Evolutionary conservation across 139 green algal species (phyloP).

Genomic region (Picochlorum sp.): DNA sequence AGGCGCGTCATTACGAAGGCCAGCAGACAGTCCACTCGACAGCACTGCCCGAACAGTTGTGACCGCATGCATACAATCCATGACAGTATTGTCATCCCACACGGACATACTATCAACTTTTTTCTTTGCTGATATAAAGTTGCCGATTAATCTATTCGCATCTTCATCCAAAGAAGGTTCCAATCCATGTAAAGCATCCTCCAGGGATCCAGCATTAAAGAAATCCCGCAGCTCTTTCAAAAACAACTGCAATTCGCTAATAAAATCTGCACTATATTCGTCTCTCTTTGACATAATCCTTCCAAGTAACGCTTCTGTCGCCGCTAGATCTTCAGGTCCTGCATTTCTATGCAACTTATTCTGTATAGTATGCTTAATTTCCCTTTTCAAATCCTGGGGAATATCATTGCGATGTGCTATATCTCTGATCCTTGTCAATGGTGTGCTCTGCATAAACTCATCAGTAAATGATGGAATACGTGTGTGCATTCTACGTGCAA

Average conservation of each 20-base stretch:
- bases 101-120: slow-evolving; percentile 33
- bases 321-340: slow-evolving; percentile 91
- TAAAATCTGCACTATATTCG: slow-evolving; percentile 72
- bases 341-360: slow-evolving; percentile 99
- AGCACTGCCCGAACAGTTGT: slow-evolving; percentile 59
- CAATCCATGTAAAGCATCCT: slow-evolving; percentile 44
- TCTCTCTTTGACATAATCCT: slow-evolving; percentile 42
- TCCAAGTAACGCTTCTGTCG: slow-evolving; percentile 83
- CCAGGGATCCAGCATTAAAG: slow-evolving; percentile 80
- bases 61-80: slow-evolving; percentile 49
- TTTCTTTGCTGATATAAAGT: slow-evolving; percentile 46
- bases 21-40: slow-evolving; percentile 36
- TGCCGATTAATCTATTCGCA: slow-evolving; percentile 28
- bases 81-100: slow-evolving; percentile 39
- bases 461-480: slow-evolving; percentile 84
- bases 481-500: slow-evolving; percentile 60
- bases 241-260: slow-evolving; percentile 86
- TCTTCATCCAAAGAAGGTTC: slow-evolving; percentile 45
- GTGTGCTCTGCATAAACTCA: slow-evolving; percentile 72
- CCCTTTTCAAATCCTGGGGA: slow-evolving; percentile 74
- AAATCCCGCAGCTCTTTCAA: slow-evolving; percentile 89
- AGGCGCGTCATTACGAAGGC: slow-evolving; percentile 87
- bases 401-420: slow-evolving; percentile 85
- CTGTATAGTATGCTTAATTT: slow-evolving; percentile 99
- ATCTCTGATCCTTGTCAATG: slow-evolving; percentile 94